Percentiles rank a stretch among this genome's conserved stretches.
phyloP scores from a whole-genome alignment of 2,329 filamentous ascomycete genomes.

The Colletotrichum karsti region DNA sequence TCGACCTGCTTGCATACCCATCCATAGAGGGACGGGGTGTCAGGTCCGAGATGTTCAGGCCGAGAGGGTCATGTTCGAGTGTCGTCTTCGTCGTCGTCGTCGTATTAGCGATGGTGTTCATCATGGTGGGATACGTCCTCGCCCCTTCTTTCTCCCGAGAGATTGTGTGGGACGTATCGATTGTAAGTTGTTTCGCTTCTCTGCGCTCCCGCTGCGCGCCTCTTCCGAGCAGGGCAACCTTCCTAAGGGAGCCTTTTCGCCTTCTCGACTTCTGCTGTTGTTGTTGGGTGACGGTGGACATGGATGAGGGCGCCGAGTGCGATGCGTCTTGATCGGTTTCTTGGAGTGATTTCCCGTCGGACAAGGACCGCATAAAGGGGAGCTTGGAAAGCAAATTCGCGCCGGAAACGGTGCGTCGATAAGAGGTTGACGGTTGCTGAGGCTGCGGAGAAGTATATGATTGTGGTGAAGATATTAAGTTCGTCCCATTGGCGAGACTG shows the following conservation, averaged over 20 bases:
- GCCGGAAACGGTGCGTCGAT: constrained; percentile 60
- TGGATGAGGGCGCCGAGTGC: constrained; percentile 34
- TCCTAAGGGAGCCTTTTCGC: constrained; percentile 85
- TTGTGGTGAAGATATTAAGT: neutral
- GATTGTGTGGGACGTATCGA: constrained; percentile 47
- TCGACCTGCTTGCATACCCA: constrained; percentile 49
- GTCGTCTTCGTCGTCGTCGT: neutral
- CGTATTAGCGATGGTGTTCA: neutral
- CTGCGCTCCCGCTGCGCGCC: constrained; percentile 69
- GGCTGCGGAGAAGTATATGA: neutral
- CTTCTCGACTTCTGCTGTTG: constrained; percentile 66
- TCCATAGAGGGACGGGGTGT: constrained; percentile 57
- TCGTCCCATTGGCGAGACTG: neutral
- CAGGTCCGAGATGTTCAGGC: constrained; percentile 56
- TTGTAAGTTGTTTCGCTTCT: constrained; percentile 56
- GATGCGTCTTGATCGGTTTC: constrained; percentile 42
- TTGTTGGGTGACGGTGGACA: constrained; percentile 47
- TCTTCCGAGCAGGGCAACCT: constrained; percentile 84
- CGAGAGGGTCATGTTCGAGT: constrained; percentile 44
- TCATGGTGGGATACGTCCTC: neutral
- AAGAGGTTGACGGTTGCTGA: constrained; percentile 9
- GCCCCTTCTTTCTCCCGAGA: constrained; percentile 27
- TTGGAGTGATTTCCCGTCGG: constrained; percentile 37
- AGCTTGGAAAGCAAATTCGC: constrained; percentile 74
- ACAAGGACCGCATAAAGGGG: constrained; percentile 68